Conservation (phyloP, 148 eudicot species). For the Rhododendron ovatum region DNA sequence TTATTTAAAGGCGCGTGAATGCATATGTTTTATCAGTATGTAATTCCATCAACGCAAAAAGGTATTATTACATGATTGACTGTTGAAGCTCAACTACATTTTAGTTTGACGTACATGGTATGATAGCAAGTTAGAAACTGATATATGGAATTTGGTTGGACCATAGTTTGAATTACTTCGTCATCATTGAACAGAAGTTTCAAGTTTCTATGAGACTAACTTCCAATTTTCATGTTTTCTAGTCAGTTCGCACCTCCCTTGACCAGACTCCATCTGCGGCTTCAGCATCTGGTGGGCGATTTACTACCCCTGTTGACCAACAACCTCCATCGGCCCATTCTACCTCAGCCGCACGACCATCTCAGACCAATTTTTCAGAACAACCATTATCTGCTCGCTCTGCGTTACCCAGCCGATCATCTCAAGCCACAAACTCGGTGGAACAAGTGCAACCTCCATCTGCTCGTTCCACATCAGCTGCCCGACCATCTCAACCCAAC, state of each 20-base stretch:
- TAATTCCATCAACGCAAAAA: neutral
- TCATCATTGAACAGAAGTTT: neutral
- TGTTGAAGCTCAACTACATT: neutral
- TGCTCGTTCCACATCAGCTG: slow-evolving; percentile 32
- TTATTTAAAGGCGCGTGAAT: neutral
- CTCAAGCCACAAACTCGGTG: slow-evolving; percentile 19
- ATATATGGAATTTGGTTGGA: neutral
- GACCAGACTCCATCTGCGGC: slow-evolving; percentile 41
- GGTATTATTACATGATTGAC: neutral
- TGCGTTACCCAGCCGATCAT: slow-evolving; percentile 17
- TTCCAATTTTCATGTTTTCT: slow-evolving; percentile 11
- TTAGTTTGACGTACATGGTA: neutral
- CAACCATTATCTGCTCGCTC: slow-evolving; percentile 21
- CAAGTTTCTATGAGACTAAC: neutral
- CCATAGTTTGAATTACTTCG: neutral
- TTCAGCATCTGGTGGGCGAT: slow-evolving; percentile 27
- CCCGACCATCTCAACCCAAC: slow-evolving; percentile 29
- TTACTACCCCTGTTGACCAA: slow-evolving; percentile 32
- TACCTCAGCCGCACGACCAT: slow-evolving; percentile 21
- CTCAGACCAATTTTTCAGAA: slow-evolving; percentile 26
- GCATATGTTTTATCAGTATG: neutral
- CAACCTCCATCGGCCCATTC: slow-evolving; percentile 33
- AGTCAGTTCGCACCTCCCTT: slow-evolving; percentile 49
- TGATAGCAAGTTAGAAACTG: neutral
- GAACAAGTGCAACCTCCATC: slow-evolving; percentile 33